Conservation (phyloP, 306 rosid genomes). For the Cucurbita moschata region DNA sequence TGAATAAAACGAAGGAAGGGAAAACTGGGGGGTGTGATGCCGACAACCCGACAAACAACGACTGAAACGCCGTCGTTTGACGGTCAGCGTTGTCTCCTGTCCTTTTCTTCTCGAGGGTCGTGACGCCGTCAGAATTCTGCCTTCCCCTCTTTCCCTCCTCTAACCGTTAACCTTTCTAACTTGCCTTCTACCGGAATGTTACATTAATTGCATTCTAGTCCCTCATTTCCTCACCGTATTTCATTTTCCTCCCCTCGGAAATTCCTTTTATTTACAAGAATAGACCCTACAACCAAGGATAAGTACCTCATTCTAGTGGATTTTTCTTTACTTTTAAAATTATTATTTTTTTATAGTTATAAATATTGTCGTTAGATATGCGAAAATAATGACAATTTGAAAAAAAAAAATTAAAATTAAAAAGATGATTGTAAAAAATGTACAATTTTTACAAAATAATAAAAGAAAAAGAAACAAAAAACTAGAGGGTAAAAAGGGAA, state of each 20-base stretch:
- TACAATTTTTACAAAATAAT: too few species aligned
- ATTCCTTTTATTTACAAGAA: too few species aligned
- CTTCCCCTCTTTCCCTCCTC: too few species aligned
- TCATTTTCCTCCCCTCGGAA: neutral
- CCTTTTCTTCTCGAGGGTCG: slow-evolving; percentile 9
- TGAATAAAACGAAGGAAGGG: neutral
- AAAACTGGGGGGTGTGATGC: neutral
- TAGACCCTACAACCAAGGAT: neutral
- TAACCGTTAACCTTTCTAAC: neutral
- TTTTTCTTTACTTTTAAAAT: too few species aligned
- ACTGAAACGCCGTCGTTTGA: slow-evolving; percentile 32
- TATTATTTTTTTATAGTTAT: too few species aligned
- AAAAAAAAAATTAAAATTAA: too few species aligned
- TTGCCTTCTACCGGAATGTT: neutral
- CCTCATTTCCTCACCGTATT: neutral
- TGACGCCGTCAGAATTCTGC: slow-evolving; percentile 22
- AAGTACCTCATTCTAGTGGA: neutral
- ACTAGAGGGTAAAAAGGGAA: neutral
- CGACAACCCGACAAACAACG: slow-evolving; percentile 26
- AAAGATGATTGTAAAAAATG: too few species aligned
- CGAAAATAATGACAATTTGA: too few species aligned
- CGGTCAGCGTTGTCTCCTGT: slow-evolving; percentile 7
- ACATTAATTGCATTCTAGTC: neutral
- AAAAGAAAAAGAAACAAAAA: neutral
- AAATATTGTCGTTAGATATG: too few species aligned